These are phyloP conservation scores for Coniochaeta sp. DNA, from an alignment of 2,329 filamentous ascomycete species.

Conservation along the genomic window DNA sequence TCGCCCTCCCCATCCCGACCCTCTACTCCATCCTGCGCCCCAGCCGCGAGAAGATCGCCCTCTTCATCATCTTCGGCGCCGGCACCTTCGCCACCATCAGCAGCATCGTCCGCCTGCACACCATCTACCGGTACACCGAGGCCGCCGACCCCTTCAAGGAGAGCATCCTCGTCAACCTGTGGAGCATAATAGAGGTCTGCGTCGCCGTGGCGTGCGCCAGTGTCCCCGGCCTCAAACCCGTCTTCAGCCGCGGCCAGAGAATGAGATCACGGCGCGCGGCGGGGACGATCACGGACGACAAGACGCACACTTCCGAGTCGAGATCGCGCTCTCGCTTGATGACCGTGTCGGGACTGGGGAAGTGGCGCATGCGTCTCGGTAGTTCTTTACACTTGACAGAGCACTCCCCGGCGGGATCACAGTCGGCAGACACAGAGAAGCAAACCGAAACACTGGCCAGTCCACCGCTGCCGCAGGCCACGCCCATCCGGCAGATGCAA, in stretches of 20 bases:
- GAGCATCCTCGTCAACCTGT: slow-evolving; percentile 29
- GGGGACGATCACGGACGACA: neutral
- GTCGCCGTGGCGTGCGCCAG: slow-evolving; percentile 42
- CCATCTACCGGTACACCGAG: slow-evolving; percentile 28
- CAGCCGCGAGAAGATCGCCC: slow-evolving; percentile 38
- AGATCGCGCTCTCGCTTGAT: neutral
- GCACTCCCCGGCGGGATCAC: neutral
- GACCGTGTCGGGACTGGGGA: neutral
- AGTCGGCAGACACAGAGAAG: neutral
- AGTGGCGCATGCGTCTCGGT: neutral
- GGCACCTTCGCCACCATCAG: slow-evolving; percentile 28
- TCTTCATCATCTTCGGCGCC: slow-evolving; percentile 36
- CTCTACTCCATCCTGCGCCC: slow-evolving; percentile 39
- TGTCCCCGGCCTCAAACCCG: slow-evolving; percentile 41
- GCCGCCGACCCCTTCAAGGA: slow-evolving; percentile 28
- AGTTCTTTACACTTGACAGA: slow-evolving; percentile 1
- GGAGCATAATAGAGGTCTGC: slow-evolving; percentile 42
- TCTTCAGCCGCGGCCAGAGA: slow-evolving; percentile 22
- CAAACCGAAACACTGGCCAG: neutral
- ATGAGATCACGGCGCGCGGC: neutral
- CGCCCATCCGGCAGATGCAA: neutral
- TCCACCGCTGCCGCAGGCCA: neutral
- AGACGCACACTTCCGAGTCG: neutral
- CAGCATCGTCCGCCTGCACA: slow-evolving; percentile 31
- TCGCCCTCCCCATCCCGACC: slow-evolving; percentile 35